Percentiles rank a stretch among this genome's conserved stretches.
Evolutionary conservation across 345 rosid species (phyloP).

Genomic region (Eutrema yunnanense): DNA sequence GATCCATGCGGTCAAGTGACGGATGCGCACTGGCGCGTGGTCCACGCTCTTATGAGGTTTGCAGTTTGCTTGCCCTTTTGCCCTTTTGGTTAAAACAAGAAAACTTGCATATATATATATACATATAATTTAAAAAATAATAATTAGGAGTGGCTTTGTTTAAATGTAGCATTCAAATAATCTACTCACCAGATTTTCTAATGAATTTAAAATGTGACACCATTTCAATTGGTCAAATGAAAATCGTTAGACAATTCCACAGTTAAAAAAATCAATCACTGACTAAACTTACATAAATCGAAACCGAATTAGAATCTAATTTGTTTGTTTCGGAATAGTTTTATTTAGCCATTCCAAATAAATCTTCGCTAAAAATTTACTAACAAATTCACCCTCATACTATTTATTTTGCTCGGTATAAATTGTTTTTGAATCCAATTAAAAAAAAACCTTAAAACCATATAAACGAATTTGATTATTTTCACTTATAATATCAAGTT

Average conservation of each 20-base stretch:
- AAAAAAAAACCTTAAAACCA: not conserved
- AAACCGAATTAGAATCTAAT: not conserved
- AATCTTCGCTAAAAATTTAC: not conserved
- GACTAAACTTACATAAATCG: not conserved
- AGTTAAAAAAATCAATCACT: too few species aligned
- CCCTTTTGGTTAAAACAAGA: not conserved
- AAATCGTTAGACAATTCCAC: too few species aligned
- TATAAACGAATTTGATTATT: not conserved
- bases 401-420: not conserved
- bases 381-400: not conserved
- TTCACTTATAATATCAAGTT: not conserved
- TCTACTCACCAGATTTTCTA: too few species aligned
- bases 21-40: constrained; percentile 14
- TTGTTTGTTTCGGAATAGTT: not conserved
- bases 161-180: too few species aligned
- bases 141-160: too few species aligned
- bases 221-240: too few species aligned
- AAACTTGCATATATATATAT: too few species aligned
- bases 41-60: constrained; percentile 6
- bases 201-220: too few species aligned
- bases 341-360: not conserved
- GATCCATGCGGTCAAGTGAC: constrained; percentile 22
- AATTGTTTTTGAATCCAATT: not conserved
- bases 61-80: not conserved
- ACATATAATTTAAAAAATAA: too few species aligned